These are phyloP conservation scores for Hymenoscyphus salicellus DNA, from an alignment of 2,329 filamentous ascomycete species.

Conservation along the genomic window DNA sequence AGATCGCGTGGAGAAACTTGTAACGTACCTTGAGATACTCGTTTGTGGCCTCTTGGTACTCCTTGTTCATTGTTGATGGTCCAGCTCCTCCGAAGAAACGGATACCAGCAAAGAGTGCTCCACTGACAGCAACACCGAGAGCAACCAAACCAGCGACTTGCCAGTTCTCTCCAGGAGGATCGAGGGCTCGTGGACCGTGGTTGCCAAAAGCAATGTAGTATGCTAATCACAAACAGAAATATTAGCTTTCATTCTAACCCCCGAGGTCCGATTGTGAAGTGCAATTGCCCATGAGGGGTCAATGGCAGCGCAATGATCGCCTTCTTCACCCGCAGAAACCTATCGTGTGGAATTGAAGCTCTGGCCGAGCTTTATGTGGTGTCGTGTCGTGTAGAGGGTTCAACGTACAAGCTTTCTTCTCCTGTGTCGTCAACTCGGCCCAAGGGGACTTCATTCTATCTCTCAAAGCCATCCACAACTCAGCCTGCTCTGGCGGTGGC, in stretches of 20 bases:
- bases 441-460: conserved; percentile 99
- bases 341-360: neutral
- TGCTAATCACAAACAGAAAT: conserved; percentile 54
- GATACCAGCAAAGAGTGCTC: conserved; percentile 68
- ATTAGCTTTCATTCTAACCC: conserved; percentile 15
- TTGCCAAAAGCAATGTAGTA: conserved; percentile 99
- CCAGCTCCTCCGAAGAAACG: conserved; percentile 68
- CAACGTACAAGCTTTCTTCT: conserved; percentile 95
- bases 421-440: conserved; percentile 89
- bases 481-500: conserved; percentile 98
- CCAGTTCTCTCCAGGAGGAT: conserved; percentile 80
- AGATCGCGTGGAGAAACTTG: neutral
- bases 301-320: neutral
- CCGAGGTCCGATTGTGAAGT: neutral
- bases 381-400: neutral
- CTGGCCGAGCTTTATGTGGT: neutral
- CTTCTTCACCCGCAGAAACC: neutral
- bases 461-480: conserved; percentile 96
- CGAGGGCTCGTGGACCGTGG: conserved; percentile 82
- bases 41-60: conserved; percentile 94
- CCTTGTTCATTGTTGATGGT: conserved; percentile 89
- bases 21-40: conserved; percentile 82
- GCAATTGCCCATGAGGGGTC: neutral
- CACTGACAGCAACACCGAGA: conserved; percentile 63
- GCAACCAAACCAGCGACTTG: conserved; percentile 73